These are phyloP conservation scores for Rhododendron henanense DNA, from an alignment of 148 eudicot species.

Conservation along the genomic window DNA sequence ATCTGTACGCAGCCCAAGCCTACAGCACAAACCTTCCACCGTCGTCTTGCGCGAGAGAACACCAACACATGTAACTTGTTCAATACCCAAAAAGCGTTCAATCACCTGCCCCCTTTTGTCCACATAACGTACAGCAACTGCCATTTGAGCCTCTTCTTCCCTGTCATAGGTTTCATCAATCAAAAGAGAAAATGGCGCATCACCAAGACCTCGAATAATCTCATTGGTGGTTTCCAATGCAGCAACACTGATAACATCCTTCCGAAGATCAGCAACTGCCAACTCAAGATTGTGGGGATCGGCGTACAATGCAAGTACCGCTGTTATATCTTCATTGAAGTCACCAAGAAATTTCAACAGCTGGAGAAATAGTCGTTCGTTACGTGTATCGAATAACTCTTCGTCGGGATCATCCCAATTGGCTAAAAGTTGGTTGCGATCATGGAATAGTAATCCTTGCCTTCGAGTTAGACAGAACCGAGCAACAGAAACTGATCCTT, in stretches of 20 bases:
- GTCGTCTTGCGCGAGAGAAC: background rate
- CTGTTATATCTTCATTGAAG: background rate
- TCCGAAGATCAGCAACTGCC: background rate
- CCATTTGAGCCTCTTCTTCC: background rate
- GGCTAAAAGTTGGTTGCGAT: background rate
- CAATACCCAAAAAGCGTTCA: background rate
- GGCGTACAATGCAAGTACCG: background rate
- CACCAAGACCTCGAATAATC: background rate
- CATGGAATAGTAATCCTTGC: background rate
- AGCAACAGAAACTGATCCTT: background rate
- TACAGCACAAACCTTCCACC: background rate
- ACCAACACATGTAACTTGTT: background rate
- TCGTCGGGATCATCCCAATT: too few species aligned
- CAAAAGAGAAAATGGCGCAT: background rate
- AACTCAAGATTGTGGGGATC: background rate
- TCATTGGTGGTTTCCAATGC: background rate
- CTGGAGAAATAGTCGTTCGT: slow-evolving; percentile 7
- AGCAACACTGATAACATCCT: background rate
- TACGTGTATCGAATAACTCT: background rate
- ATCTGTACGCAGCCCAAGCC: background rate
- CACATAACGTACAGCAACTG: background rate
- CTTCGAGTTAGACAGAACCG: too few species aligned
- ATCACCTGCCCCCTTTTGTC: background rate
- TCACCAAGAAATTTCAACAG: background rate
- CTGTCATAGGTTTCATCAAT: background rate